phyloP scores from a whole-genome alignment of 768 basidiomycete species.

The Podaxis sp. region DNA sequence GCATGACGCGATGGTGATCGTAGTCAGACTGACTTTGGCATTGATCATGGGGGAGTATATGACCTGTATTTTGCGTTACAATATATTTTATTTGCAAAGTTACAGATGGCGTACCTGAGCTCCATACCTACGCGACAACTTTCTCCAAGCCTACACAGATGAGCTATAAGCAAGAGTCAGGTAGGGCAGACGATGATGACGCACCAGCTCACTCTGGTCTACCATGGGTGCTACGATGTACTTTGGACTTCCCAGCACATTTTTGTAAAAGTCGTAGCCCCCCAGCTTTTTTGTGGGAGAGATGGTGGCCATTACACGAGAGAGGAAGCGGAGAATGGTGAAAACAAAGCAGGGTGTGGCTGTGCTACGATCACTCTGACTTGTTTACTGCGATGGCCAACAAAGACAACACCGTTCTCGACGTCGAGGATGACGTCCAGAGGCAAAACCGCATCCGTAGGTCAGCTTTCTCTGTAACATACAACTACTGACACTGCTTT shows the following conservation, averaged over 20 bases:
- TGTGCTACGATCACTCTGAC: slow-evolving; percentile 14
- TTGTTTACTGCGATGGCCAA: slow-evolving; percentile 8
- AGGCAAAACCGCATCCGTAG: slow-evolving; percentile 20
- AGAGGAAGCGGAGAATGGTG: slow-evolving; percentile 13
- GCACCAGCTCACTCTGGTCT: slow-evolving; percentile 92
- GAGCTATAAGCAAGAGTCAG: neutral
- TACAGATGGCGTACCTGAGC: slow-evolving; percentile 56
- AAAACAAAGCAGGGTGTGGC: slow-evolving; percentile 7
- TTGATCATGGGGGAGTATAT: slow-evolving; percentile 99
- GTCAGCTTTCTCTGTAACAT: neutral
- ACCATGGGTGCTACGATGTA: slow-evolving; percentile 98
- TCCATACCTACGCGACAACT: slow-evolving; percentile 78
- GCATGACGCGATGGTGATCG: neutral
- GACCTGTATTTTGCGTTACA: slow-evolving; percentile 43
- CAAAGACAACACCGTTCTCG: slow-evolving; percentile 13
- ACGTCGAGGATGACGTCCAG: slow-evolving; percentile 19
- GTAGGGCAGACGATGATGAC: slow-evolving; percentile 27
- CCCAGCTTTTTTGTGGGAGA: slow-evolving; percentile 41
- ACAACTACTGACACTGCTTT: neutral
- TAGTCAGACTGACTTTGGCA: slow-evolving; percentile 59
- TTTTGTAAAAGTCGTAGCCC: slow-evolving; percentile 83
- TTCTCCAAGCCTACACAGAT: slow-evolving; percentile 77
- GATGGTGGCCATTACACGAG: slow-evolving; percentile 2
- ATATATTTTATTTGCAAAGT: neutral
- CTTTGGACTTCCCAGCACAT: slow-evolving; percentile 82